Evolutionary conservation across 1,139 yeast species (phyloP).

Genomic region (Blastobotrys illinoisensis): DNA sequence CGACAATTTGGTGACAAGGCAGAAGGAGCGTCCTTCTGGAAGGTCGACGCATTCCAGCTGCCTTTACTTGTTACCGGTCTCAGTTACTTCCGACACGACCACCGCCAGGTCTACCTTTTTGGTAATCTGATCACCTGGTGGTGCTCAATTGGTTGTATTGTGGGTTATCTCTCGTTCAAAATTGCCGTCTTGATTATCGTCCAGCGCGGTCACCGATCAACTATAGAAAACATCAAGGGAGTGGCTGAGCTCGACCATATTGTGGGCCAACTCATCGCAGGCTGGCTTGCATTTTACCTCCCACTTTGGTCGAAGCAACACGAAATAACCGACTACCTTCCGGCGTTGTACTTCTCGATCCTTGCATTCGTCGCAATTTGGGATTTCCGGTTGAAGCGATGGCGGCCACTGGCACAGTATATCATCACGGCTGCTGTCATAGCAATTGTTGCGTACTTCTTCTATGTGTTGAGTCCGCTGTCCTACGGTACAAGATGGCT

Average conservation of each 20-base stretch:
- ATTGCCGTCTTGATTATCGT: constrained; percentile 19
- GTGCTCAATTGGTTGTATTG: constrained; percentile 16
- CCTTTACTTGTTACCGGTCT: constrained; percentile 51
- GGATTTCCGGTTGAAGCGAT: constrained; percentile 4
- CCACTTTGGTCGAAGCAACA: constrained; percentile 12
- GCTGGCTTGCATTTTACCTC: constrained; percentile 22
- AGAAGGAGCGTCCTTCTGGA: constrained; percentile 12
- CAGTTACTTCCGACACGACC: constrained; percentile 44
- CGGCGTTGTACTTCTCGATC: constrained; percentile 25
- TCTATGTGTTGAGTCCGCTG: constrained; percentile 18
- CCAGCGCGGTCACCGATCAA: constrained; percentile 17
- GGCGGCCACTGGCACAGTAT: not conserved
- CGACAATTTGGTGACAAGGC: not conserved
- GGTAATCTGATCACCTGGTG: constrained; percentile 59
- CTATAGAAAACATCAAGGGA: constrained; percentile 8
- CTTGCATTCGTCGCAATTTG: constrained; percentile 15
- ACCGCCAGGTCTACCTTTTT: constrained; percentile 45
- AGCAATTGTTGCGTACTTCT: constrained; percentile 7
- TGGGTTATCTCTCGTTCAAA: constrained; percentile 17
- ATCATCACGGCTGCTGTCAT: constrained; percentile 4
- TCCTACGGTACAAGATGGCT: constrained; percentile 21
- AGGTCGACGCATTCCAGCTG: constrained; percentile 37
- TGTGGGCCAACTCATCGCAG: constrained; percentile 23
- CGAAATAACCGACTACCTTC: constrained; percentile 22
- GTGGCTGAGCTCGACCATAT: constrained; percentile 22